Evolutionary conservation across 306 rosid species (phyloP).

Genomic region (Prunus salicina): DNA sequence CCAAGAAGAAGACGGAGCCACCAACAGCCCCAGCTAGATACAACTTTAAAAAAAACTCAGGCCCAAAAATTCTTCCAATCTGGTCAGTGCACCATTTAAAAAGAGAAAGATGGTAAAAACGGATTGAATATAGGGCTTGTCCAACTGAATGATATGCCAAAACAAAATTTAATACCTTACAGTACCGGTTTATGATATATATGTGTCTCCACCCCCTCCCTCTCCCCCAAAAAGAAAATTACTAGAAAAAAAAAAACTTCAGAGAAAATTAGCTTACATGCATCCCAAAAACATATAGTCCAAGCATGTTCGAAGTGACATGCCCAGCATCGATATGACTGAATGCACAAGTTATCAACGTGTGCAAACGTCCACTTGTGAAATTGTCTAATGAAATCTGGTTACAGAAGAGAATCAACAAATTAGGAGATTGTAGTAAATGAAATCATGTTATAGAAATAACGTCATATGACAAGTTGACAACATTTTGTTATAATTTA

Average conservation of each 20-base stretch:
- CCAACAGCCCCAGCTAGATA: conserved; percentile 84
- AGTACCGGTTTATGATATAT: too few relatives aligned
- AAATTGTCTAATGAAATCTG: conserved; percentile 76
- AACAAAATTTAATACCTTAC: too few relatives aligned
- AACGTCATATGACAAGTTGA: conserved; percentile 2
- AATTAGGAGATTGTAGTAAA: conserved; percentile 19
- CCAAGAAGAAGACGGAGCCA: conserved; percentile 69
- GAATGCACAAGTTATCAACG: conserved; percentile 87
- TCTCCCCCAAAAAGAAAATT: too few relatives aligned
- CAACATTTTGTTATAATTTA: conserved; percentile 10
- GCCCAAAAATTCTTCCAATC: conserved; percentile 65
- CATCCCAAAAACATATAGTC: conserved; percentile 79
- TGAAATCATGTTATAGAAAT: conserved; percentile 13
- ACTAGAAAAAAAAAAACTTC: background rate
- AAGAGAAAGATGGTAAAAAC: background rate
- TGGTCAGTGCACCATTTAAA: conserved; percentile 33
- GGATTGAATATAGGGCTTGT: background rate
- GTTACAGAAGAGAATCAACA: conserved; percentile 26
- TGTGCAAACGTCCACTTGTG: conserved; percentile 71
- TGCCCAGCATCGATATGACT: conserved; percentile 67
- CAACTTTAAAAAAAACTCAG: conserved; percentile 68
- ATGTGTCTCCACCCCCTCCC: too few relatives aligned
- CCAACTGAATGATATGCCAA: background rate
- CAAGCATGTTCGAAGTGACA: conserved; percentile 71
- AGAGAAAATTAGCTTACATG: conserved; percentile 48